A percentile compares a stretch with the other conserved stretches of the same genome.
Evolutionary conservation across 441 rosid species (phyloP).

Genomic region (Gossypium schwendimanii): DNA sequence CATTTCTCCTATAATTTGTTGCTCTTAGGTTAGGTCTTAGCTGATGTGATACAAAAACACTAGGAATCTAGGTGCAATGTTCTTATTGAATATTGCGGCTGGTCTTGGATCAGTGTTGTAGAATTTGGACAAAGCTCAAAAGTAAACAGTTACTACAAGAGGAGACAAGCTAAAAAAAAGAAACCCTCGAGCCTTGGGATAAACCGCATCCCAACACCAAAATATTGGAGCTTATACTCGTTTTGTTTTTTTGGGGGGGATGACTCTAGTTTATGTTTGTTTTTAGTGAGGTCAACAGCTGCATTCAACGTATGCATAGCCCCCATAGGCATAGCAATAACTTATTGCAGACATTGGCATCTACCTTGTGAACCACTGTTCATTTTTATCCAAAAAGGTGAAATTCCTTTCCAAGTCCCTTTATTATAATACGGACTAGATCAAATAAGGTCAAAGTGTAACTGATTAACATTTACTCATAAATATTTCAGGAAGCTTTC

Average conservation of each 20-base stretch:
- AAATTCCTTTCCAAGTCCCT: no score
- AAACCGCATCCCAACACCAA: neutral
- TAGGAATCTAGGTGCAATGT: neutral
- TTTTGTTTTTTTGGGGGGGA: neutral
- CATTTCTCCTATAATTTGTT: neutral
- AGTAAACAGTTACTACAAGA: neutral
- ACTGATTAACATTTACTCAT: no score
- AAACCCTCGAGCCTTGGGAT: constrained; percentile 12
- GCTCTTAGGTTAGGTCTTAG: neutral
- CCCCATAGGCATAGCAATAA: neutral
- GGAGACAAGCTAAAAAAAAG: neutral
- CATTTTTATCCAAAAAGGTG: no score
- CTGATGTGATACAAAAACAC: neutral
- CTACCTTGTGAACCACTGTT: no score
- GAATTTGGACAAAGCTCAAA: neutral
- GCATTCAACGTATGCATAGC: neutral
- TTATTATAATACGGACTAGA: no score
- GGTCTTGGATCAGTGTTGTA: constrained; percentile 2
- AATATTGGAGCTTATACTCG: constrained; percentile 13
- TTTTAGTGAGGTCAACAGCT: constrained; percentile 14
- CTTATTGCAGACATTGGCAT: no score
- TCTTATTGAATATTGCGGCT: neutral
- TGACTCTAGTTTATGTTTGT: constrained; percentile 8
- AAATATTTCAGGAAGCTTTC: no score
- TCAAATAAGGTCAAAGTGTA: no score